Conservation (phyloP, 306 rosid genomes). For the Castanea mollissima region DNA sequence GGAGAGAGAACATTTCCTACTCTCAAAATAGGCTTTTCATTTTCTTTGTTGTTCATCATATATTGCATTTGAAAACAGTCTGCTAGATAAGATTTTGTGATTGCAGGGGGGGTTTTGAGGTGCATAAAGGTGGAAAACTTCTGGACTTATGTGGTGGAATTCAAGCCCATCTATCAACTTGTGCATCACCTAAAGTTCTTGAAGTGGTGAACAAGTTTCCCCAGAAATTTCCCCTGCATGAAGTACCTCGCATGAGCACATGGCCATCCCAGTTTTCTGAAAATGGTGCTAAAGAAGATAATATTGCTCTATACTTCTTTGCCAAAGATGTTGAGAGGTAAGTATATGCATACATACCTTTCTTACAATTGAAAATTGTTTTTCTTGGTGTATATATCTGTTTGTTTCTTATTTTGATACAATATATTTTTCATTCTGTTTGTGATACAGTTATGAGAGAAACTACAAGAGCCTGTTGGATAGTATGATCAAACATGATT, state of each 20-base stretch:
- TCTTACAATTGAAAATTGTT: not conserved
- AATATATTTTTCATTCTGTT: conserved; percentile 6
- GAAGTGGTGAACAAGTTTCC: conserved; percentile 61
- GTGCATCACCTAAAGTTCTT: conserved; percentile 73
- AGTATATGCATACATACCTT: conserved; percentile 13
- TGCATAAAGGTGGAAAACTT: conserved; percentile 57
- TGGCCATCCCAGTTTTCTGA: conserved; percentile 88
- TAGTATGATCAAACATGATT: conserved; percentile 75
- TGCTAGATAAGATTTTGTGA: conserved; percentile 25
- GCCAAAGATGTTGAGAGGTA: conserved; percentile 82
- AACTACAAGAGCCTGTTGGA: conserved; percentile 68
- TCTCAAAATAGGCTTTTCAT: not conserved
- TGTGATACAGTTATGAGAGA: conserved; percentile 66
- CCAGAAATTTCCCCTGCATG: conserved; percentile 51
- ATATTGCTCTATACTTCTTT: conserved; percentile 90
- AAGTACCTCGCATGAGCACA: conserved; percentile 76
- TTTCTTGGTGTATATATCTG: conserved; percentile 2
- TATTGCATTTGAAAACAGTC: conserved; percentile 15
- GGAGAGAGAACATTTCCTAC: not conserved
- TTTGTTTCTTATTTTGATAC: not conserved
- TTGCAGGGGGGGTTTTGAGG: conserved; percentile 78
- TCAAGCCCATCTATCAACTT: conserved; percentile 85
- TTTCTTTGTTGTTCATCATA: conserved; percentile 16
- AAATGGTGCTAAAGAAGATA: conserved; percentile 73
- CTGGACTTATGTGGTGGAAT: conserved; percentile 58